phyloP scores from a whole-genome alignment of 805 yeast genomes.

The Kuraishia capsulata region DNA sequence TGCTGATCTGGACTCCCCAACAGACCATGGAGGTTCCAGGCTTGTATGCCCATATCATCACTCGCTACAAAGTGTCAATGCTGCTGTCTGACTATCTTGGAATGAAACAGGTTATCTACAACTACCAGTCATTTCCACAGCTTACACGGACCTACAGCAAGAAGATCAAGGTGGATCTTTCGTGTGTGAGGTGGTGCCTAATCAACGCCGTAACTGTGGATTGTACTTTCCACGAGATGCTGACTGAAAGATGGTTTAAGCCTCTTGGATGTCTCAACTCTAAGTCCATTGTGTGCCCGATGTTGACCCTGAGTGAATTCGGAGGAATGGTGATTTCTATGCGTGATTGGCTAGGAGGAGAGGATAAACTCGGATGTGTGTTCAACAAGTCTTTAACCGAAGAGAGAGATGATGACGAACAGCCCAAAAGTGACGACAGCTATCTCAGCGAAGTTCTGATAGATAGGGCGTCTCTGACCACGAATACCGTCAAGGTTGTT shows the following conservation, averaged over 20 bases:
- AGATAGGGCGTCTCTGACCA: slow-evolving; percentile 63
- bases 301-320: slow-evolving; percentile 81
- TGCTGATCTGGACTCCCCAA: slow-evolving; percentile 72
- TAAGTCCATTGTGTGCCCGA: slow-evolving; percentile 74
- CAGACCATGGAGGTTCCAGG: slow-evolving; percentile 73
- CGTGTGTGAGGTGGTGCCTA: slow-evolving; percentile 80
- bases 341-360: slow-evolving; percentile 82
- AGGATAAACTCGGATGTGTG: slow-evolving; percentile 49
- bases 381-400: slow-evolving; percentile 27
- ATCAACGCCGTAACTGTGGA: slow-evolving; percentile 86
- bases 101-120: slow-evolving; percentile 82
- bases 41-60: slow-evolving; percentile 71
- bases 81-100: slow-evolving; percentile 82
- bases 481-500: slow-evolving; percentile 62
- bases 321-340: slow-evolving; percentile 93
- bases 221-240: slow-evolving; percentile 83
- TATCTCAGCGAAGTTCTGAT: slow-evolving; percentile 54
- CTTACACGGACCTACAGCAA: slow-evolving; percentile 74
- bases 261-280: slow-evolving; percentile 83
- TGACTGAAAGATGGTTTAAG: slow-evolving; percentile 81
- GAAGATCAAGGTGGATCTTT: slow-evolving; percentile 64
- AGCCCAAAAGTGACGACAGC: slow-evolving; percentile 16
- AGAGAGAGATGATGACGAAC: slow-evolving; percentile 19
- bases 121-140: slow-evolving; percentile 85
- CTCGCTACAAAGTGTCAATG: slow-evolving; percentile 62